A percentile compares a stretch with the other conserved stretches of the same genome.
Conservation (phyloP, 2,329 filamentous ascomycete genomes). For the Aspergillus felis region DNA sequence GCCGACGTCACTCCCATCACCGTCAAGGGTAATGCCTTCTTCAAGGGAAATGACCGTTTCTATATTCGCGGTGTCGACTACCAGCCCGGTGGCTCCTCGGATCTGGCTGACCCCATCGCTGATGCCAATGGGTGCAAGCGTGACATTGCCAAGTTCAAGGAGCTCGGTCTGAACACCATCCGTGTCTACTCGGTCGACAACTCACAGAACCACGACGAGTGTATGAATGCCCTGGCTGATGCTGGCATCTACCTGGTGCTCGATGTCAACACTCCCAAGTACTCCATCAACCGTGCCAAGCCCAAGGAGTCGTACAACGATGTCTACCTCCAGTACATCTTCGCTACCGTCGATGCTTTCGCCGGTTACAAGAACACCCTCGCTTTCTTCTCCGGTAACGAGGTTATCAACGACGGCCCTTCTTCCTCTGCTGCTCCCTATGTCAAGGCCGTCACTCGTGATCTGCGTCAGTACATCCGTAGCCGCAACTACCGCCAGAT, state of each 20-base stretch:
- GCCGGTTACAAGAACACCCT: constrained; percentile 79
- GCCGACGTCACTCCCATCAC: constrained; percentile 53
- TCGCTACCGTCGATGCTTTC: constrained; percentile 84
- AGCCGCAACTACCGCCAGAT: constrained; percentile 59
- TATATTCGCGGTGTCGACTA: constrained; percentile 58
- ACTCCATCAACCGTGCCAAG: constrained; percentile 76
- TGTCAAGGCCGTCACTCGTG: constrained; percentile 74
- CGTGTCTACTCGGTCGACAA: constrained; percentile 94
- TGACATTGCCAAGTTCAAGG: constrained; percentile 76
- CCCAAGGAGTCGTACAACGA: constrained; percentile 81
- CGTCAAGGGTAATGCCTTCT: constrained; percentile 65
- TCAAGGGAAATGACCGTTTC: constrained; percentile 56
- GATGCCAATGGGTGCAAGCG: constrained; percentile 67
- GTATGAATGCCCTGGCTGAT: constrained; percentile 75
- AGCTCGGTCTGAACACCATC: constrained; percentile 84
- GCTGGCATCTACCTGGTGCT: constrained; percentile 90
- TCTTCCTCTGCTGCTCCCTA: constrained; percentile 66
- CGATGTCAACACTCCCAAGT: constrained; percentile 86
- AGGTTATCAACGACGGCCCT: constrained; percentile 68
- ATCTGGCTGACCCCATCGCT: constrained; percentile 69
- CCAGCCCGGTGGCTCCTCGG: constrained; percentile 61
- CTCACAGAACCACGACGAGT: constrained; percentile 72
- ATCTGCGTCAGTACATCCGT: constrained; percentile 68
- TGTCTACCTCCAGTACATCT: constrained; percentile 78
- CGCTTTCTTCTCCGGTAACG: constrained; percentile 79